Percentiles rank a stretch among this genome's conserved stretches.
Evolutionary conservation across 2,329 filamentous ascomycete species (phyloP).

Genomic region (Cercospora nicotianae): DNA sequence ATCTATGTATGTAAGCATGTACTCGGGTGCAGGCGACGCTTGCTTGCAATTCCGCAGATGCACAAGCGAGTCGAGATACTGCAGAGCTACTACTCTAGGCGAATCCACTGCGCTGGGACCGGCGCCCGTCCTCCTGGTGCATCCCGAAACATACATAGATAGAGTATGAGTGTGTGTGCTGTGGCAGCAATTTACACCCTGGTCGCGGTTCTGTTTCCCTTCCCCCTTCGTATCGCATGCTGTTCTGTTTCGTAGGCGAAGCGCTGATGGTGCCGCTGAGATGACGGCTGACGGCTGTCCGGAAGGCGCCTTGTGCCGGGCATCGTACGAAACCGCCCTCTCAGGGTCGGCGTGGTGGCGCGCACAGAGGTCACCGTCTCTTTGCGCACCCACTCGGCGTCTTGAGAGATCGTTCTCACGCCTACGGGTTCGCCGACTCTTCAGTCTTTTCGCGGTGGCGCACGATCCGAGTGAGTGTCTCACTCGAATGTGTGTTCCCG

Average conservation of each 20-base stretch:
- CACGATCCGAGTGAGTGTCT: conserved; percentile 2
- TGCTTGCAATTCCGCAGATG: neutral
- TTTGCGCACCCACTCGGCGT: neutral
- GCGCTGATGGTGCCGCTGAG: neutral
- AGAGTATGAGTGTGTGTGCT: neutral
- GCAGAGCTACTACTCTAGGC: neutral
- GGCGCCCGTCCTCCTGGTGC: neutral
- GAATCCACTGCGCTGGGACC: neutral
- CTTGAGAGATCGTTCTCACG: neutral
- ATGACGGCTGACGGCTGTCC: neutral
- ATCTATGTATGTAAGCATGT: neutral
- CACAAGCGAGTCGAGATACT: conserved; percentile 4
- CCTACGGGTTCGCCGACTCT: neutral
- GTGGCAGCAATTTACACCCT: neutral
- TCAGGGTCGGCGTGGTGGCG: neutral
- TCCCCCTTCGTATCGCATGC: conserved; percentile 7
- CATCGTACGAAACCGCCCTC: neutral
- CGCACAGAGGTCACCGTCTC: neutral
- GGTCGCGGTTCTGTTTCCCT: neutral
- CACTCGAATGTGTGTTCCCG: neutral
- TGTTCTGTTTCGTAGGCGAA: conserved; percentile 1
- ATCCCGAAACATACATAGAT: neutral
- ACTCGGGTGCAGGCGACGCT: neutral
- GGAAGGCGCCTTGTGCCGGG: neutral
- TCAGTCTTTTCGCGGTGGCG: neutral